Evolutionary conservation across 106 monocot species (phyloP), one percentile per base, ranked within the genome.

Genomic region (Dioscorea alata): DNA sequence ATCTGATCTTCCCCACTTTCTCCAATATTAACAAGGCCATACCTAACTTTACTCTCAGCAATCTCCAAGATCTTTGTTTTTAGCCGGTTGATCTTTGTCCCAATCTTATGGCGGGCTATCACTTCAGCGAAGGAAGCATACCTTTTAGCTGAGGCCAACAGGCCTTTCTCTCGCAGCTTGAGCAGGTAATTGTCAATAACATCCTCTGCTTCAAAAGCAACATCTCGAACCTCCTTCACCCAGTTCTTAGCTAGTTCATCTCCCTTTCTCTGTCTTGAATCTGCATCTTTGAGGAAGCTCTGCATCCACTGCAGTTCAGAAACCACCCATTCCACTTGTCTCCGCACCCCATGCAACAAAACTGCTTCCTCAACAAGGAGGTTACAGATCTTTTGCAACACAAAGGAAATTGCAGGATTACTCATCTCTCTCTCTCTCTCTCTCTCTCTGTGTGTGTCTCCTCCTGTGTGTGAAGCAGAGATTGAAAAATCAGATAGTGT

Each of bases 211-310:
- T 72, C 49, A 28, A 33, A 69, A 18, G 77, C 82, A 0, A 82
- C 61, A 23, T 82, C 64, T 59, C 77, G 52, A 2, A 79, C 48
- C 10, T 73, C 49, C 22, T 25, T 69, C 28, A 77, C 64, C 77
- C 77, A 82, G 16, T 48, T 77, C 73, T 64, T 61, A 8, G 57
- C 25, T 6, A 33, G 56, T 54, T 61, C 49, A 9, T 79, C 57
- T 1, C 63, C 35, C 18, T 68, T 59, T 34, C 31, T 70, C 20
- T 48, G 48, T 7, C 74, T 77, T 7, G 22, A 6, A 21, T 74
- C 81, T 0, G 76, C 80, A 20, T 81, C 74, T 23, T 50, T 32
- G 6, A 81, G 74, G 70, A 78, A 81, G 77, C 66, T 50, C 51
- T 69, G 31, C 68, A 84, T 76, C 51, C 57, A 15, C 23, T 50